Conservation (phyloP, 2,329 filamentous ascomycete species). For the Apiospora hydei region DNA sequence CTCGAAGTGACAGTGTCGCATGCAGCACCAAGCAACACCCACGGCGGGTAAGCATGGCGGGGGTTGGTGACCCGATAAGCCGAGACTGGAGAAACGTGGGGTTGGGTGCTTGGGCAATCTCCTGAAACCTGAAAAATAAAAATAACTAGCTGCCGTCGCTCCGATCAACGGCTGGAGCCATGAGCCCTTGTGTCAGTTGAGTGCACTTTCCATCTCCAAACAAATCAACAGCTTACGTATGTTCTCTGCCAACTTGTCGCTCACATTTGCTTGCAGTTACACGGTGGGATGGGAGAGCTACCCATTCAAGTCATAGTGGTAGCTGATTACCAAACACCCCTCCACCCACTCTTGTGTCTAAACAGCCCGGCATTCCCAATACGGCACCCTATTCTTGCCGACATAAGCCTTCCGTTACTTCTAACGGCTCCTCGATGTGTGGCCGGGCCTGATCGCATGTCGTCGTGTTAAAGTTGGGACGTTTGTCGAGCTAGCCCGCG, state of each 20-base stretch:
- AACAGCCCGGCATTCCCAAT: background rate
- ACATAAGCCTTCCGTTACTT: background rate
- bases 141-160: background rate
- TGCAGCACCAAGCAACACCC: background rate
- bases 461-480: constrained; percentile 6
- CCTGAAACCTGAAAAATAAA: background rate
- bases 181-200: background rate
- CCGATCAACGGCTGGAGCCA: background rate
- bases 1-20: background rate
- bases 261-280: background rate
- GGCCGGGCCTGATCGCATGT: background rate
- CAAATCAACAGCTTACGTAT: background rate
- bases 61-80: background rate
- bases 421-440: background rate
- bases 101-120: background rate
- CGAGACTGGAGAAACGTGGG: background rate
- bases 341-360: background rate
- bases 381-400: background rate
- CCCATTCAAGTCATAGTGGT: background rate
- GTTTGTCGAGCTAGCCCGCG: background rate
- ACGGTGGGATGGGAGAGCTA: background rate
- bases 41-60: background rate
- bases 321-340: background rate
- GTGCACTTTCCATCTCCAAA: background rate
- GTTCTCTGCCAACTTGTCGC: background rate